These are phyloP conservation scores for Periconia sp. DNA, from an alignment of 2,329 filamentous ascomycete genomes.

Conservation along the genomic window DNA sequence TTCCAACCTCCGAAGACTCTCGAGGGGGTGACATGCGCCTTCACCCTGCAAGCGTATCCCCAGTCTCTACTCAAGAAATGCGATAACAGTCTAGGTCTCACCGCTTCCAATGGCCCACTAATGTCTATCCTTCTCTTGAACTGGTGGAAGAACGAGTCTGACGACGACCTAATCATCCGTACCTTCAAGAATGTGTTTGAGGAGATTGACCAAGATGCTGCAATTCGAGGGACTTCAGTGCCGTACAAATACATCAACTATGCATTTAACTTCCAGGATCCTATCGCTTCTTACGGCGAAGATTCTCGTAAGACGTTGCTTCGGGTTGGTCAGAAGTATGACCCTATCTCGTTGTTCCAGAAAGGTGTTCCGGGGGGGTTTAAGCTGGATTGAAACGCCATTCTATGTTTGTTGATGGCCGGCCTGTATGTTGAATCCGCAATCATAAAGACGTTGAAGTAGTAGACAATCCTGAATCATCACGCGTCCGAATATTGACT, in stretches of 20 bases:
- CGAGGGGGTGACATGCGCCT: conserved; percentile 13
- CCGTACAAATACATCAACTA: conserved; percentile 44
- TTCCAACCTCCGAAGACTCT: conserved; percentile 5
- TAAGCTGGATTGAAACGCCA: no score
- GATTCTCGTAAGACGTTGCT: conserved; percentile 33
- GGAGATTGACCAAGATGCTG: conserved; percentile 10
- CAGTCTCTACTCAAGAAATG: conserved; percentile 11
- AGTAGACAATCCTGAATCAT: no score
- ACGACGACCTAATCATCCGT: conserved; percentile 17
- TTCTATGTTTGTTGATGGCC: no score
- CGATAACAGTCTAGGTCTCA: conserved; percentile 10
- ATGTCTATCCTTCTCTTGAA: conserved; percentile 20
- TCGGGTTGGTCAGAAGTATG: conserved; percentile 37
- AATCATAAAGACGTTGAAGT: no score
- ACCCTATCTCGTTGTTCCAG: conserved; percentile 44
- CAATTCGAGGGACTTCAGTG: conserved; percentile 34
- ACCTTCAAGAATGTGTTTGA: conserved; percentile 10
- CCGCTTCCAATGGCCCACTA: conserved; percentile 15
- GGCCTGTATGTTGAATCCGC: no score
- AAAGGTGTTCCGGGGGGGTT: conserved; percentile 44
- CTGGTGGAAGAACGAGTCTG: conserved; percentile 15
- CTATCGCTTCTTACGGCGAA: conserved; percentile 44
- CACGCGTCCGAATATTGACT: no score
- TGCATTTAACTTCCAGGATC: conserved; percentile 41
- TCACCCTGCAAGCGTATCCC: conserved; percentile 17